phyloP scores from a whole-genome alignment of 2,329 filamentous ascomycete genomes.

The Xylaria multiplex region DNA sequence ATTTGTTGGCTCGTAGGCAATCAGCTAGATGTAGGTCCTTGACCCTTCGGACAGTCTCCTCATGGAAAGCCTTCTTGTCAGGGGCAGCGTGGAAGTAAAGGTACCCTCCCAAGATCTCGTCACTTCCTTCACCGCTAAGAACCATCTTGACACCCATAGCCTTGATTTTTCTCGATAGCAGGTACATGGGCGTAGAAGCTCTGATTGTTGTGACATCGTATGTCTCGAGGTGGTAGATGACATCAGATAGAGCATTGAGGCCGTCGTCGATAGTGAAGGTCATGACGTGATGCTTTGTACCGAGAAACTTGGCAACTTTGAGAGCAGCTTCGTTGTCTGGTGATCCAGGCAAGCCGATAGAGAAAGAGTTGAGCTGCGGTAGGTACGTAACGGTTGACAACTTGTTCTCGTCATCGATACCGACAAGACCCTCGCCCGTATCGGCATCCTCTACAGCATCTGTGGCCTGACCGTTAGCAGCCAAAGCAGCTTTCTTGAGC shows the following conservation, averaged over 20 bases:
- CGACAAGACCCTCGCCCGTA: slow-evolving; percentile 79
- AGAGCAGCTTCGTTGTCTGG: slow-evolving; percentile 92
- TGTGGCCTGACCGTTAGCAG: slow-evolving; percentile 55
- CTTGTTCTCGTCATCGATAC: slow-evolving; percentile 92
- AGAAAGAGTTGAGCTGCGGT: slow-evolving; percentile 97
- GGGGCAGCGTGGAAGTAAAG: slow-evolving; percentile 98
- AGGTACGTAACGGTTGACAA: slow-evolving; percentile 90
- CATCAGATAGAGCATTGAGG: slow-evolving; percentile 94
- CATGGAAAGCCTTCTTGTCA: slow-evolving; percentile 90
- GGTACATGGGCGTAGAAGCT: slow-evolving; percentile 98
- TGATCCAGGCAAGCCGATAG: slow-evolving; percentile 91
- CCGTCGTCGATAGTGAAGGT: slow-evolving; percentile 98
- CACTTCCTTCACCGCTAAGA: slow-evolving; percentile 92
- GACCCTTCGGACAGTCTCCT: slow-evolving; percentile 91
- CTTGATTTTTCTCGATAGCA: slow-evolving; percentile 98
- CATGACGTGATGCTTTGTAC: slow-evolving; percentile 97
- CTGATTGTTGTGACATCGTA: slow-evolving; percentile 99
- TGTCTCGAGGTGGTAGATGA: slow-evolving; percentile 97
- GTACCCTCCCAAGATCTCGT: slow-evolving; percentile 98
- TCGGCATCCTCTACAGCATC: slow-evolving; percentile 62
- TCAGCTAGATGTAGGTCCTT: slow-evolving; percentile 98
- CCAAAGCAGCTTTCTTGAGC: slow-evolving; percentile 72
- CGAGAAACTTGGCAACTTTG: slow-evolving; percentile 95
- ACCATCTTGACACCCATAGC: slow-evolving; percentile 99
- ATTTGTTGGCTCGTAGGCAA: slow-evolving; percentile 98